Percentiles rank a stretch among this genome's conserved stretches.
Conservation (phyloP, 2,329 filamentous ascomycete species). For the Coniochaeta hoffmannii region DNA sequence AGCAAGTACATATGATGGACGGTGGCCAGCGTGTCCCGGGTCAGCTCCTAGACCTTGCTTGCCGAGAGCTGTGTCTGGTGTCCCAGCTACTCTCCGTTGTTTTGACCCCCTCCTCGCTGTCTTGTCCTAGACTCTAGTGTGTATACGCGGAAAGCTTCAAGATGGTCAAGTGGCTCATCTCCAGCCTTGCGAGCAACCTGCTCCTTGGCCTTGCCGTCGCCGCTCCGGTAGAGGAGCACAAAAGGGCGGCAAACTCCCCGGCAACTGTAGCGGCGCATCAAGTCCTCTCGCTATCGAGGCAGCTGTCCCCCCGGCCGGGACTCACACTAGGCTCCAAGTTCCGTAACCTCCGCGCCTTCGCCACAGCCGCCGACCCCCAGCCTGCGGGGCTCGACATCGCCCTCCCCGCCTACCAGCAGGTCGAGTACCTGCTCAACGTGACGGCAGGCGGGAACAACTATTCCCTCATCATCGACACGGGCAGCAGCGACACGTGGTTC, state of each 20-base stretch:
- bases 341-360: conserved; percentile 1
- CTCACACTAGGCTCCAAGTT: not conserved
- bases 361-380: not conserved
- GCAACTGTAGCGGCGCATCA: conserved; percentile 7
- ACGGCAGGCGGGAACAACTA: conserved; percentile 15
- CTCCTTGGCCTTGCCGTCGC: conserved; percentile 3
- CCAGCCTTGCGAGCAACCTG: conserved; percentile 6
- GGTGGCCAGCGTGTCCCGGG: not conserved
- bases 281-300: conserved; percentile 6
- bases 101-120: not conserved
- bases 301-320: not conserved
- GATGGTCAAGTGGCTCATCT: conserved; percentile 5
- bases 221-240: conserved; percentile 3
- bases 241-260: not conserved
- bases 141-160: not conserved
- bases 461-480: conserved; percentile 22
- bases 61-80: not conserved
- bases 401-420: conserved; percentile 11
- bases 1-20: not conserved
- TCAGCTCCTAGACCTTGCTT: not conserved
- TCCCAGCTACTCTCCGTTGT: not conserved
- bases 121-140: not conserved
- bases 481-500: conserved; percentile 23
- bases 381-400: not conserved
- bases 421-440: conserved; percentile 23